Base-by-base conservation (phyloP, 305 asterid species). In the Lippia alba region DNA sequence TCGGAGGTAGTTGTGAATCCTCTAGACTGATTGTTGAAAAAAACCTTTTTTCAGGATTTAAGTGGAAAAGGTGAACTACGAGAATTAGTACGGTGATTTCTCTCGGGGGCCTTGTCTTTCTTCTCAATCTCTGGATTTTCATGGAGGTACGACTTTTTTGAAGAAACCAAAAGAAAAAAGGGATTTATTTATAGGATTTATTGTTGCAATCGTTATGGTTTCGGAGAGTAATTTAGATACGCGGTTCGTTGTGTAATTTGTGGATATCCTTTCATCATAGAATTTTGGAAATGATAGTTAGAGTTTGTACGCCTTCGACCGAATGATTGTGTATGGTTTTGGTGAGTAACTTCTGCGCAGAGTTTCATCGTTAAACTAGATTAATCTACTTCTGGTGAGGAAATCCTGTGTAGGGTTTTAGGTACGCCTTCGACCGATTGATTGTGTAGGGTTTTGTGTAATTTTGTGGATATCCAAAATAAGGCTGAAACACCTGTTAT, bases 141-240 rank as follows among this genome's bases (percentile, higher is more conserved):
- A 51, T 57, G 3, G 56, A 56, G 77, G 84, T 80, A 73, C 54
- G 65, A 65, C 66, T 49, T 68, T 33, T 54, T 17, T 14, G 12
- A 46, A 7, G 64, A 11, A 1, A 24, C 30, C 19, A 19, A 51
- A 34, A 40, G 49, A 24, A 24, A 24, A 24, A 24, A 24, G 30
- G 30, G 30, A 24, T 18, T 49, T 58, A 2, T 46, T 39, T 17
- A 2, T 46, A 36, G 41, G 64, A 69, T 67, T 77, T 39, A 17
- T 67, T 77, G 18, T 17, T 74, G 40, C 36, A 30, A 30, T 40
- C 32, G 17, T 20, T 34, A 4, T 60, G 56, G 10, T 63, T 46
- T 51, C 12, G 30, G 68, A 46, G 30, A 18, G 63, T 48, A 66
- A 64, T 54, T 62, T 50, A 67, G 12, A 41, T 36, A 48, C 66